Evolutionary conservation across 495 filamentous ascomycete genomes (phyloP).

Genomic region (Chaetomium tenue): DNA sequence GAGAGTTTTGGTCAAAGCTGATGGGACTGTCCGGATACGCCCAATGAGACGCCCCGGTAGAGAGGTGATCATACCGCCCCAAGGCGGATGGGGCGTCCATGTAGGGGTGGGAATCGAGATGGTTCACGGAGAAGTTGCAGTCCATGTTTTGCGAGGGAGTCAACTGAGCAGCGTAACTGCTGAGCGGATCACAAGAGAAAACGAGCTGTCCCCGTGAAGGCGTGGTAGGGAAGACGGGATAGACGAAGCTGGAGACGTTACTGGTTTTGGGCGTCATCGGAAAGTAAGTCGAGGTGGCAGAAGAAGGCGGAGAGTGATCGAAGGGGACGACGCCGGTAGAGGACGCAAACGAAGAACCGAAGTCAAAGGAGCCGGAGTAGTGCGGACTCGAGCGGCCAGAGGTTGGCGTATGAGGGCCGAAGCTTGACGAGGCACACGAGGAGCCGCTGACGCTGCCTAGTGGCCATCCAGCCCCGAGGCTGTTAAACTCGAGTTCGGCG

Average conservation of each 20-base stretch:
- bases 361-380: slow-evolving; percentile 26
- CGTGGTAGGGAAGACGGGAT: slow-evolving; percentile 25
- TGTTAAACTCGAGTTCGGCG: slow-evolving; percentile 32
- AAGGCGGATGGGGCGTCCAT: slow-evolving; percentile 13
- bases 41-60: slow-evolving; percentile 24
- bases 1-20: slow-evolving; percentile 20
- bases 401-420: slow-evolving; percentile 42
- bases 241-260: slow-evolving; percentile 23
- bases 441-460: slow-evolving; percentile 36
- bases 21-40: slow-evolving; percentile 29
- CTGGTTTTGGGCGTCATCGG: slow-evolving; percentile 29
- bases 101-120: slow-evolving; percentile 17
- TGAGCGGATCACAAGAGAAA: slow-evolving; percentile 4
- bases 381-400: slow-evolving; percentile 36
- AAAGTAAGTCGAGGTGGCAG: slow-evolving; percentile 39
- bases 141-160: slow-evolving; percentile 26
- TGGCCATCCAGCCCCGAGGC: slow-evolving; percentile 18
- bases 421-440: slow-evolving; percentile 39
- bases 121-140: slow-evolving; percentile 19
- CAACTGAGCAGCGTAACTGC: slow-evolving; percentile 17
- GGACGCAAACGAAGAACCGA: slow-evolving; percentile 28
- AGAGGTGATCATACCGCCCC: slow-evolving; percentile 11
- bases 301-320: slow-evolving; percentile 42
- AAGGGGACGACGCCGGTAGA: slow-evolving; percentile 19
- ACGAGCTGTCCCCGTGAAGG: slow-evolving; percentile 24